A percentile compares a stretch with the other conserved stretches of the same genome.
Conservation (phyloP, 768 basidiomycete genomes). For the Asterophora lycoperdoides region DNA sequence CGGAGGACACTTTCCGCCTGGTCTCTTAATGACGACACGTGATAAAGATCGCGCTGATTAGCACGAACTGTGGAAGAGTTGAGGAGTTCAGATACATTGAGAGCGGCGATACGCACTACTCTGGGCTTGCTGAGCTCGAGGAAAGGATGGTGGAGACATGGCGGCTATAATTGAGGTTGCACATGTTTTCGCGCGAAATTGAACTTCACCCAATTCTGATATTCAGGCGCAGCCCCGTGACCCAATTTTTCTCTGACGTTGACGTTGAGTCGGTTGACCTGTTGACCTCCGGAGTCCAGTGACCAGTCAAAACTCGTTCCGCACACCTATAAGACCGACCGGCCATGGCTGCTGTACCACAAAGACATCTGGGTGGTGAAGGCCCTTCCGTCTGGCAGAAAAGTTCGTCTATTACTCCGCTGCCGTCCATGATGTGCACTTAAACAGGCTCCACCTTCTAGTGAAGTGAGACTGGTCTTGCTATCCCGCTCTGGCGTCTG, state of each 20-base stretch:
- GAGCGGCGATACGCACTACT: constrained; percentile 53
- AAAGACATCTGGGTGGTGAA: constrained; percentile 25
- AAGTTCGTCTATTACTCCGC: constrained; percentile 38
- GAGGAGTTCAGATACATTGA: constrained; percentile 9
- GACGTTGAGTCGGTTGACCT: too few relatives aligned
- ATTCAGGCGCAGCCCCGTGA: constrained; percentile 7
- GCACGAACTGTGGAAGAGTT: constrained; percentile 58
- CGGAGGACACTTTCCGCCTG: constrained; percentile 72
- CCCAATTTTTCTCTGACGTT: constrained; percentile 12
- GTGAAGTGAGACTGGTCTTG: constrained; percentile 48
- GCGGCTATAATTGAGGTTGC: neutral
- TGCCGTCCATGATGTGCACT: constrained; percentile 6
- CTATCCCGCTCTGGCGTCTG: constrained; percentile 9
- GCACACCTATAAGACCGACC: neutral
- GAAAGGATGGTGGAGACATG: constrained; percentile 47
- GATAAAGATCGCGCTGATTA: constrained; percentile 78
- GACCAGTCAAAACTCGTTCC: neutral
- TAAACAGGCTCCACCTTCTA: constrained; percentile 20
- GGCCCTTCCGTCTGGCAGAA: constrained; percentile 75
- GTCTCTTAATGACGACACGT: constrained; percentile 69
- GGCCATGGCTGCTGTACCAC: constrained; percentile 23
- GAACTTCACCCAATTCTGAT: neutral
- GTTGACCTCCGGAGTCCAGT: too few relatives aligned
- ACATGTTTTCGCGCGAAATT: neutral
- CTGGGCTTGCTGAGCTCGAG: constrained; percentile 78